Percentiles rank a stretch among this genome's conserved stretches.
Conservation (phyloP, 1,284 basidiomycete genomes). For the Trichosporon sp. region DNA sequence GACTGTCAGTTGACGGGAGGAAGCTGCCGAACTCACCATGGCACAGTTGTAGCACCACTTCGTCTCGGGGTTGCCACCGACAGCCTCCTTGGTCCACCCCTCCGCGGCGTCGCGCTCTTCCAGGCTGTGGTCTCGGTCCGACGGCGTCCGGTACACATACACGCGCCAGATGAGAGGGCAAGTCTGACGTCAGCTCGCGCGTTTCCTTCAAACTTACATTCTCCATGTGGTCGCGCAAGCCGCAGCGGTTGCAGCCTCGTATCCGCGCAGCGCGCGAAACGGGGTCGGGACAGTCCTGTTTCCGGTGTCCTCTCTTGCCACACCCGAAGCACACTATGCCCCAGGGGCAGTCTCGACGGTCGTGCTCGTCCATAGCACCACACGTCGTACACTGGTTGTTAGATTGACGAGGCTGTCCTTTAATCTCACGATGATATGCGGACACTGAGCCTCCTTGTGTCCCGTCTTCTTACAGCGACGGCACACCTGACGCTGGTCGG, state of each 20-base stretch:
- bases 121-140: slow-evolving; percentile 56
- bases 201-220: slow-evolving; percentile 55
- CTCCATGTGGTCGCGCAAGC: slow-evolving; percentile 62
- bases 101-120: slow-evolving; percentile 28
- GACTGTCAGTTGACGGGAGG: not conserved
- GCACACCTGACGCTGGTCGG: slow-evolving; percentile 41
- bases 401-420: not conserved
- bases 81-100: slow-evolving; percentile 40
- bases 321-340: slow-evolving; percentile 79
- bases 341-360: slow-evolving; percentile 74
- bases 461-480: slow-evolving; percentile 42
- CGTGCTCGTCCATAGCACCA: slow-evolving; percentile 78
- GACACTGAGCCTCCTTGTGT: slow-evolving; percentile 34
- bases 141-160: slow-evolving; percentile 67
- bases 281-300: slow-evolving; percentile 73
- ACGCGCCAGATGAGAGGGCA: slow-evolving; percentile 84
- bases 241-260: slow-evolving; percentile 69
- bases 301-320: slow-evolving; percentile 80
- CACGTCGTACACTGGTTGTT: slow-evolving; percentile 72
- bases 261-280: slow-evolving; percentile 38
- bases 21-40: slow-evolving; percentile 8
- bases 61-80: slow-evolving; percentile 28
- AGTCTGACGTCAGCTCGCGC: slow-evolving; percentile 54
- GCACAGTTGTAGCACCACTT: slow-evolving; percentile 83
- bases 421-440: slow-evolving; percentile 37